Conservation (phyloP, 345 rosid species). For the Euclidium syriacum region DNA sequence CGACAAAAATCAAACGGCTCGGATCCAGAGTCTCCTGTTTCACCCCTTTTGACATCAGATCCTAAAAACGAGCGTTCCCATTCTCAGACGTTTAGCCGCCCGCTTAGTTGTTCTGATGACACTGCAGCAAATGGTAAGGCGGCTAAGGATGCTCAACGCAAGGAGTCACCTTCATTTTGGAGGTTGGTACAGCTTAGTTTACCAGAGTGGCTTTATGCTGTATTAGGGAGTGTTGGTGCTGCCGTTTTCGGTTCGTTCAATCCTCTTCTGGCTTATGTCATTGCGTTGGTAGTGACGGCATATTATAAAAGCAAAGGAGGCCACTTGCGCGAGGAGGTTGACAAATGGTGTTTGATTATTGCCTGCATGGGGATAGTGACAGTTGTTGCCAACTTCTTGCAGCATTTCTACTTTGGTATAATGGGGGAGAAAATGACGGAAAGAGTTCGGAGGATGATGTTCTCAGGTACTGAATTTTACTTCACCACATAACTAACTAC, state of each 20-base stretch:
- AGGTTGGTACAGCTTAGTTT: constrained; percentile 90
- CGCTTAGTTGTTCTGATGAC: constrained; percentile 78
- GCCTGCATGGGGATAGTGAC: constrained; percentile 99
- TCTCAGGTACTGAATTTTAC: constrained; percentile 59
- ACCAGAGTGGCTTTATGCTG: constrained; percentile 98
- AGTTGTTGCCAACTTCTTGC: constrained; percentile 93
- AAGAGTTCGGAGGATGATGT: constrained; percentile 98
- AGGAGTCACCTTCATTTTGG: constrained; percentile 81
- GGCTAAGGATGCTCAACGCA: constrained; percentile 44
- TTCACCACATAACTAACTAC: constrained; percentile 1
- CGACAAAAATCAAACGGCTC: constrained; percentile 66
- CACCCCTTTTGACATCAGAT: constrained; percentile 92
- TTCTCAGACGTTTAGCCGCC: constrained; percentile 95
- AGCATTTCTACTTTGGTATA: constrained; percentile 97
- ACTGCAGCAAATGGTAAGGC: constrained; percentile 44
- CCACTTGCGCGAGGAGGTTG: constrained; percentile 66
- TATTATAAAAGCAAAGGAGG: constrained; percentile 45
- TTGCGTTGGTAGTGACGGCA: constrained; percentile 74
- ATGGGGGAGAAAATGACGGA: constrained; percentile 99
- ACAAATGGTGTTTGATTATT: constrained; percentile 97
- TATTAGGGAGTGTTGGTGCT: constrained; percentile 96
- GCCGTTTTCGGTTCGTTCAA: constrained; percentile 97
- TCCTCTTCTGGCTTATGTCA: constrained; percentile 95
- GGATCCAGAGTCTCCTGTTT: constrained; percentile 95
- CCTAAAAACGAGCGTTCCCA: constrained; percentile 93